These are phyloP conservation scores for Musa beccarii DNA, from an alignment of 176 grass and related monocot species.

Conservation along the genomic window DNA sequence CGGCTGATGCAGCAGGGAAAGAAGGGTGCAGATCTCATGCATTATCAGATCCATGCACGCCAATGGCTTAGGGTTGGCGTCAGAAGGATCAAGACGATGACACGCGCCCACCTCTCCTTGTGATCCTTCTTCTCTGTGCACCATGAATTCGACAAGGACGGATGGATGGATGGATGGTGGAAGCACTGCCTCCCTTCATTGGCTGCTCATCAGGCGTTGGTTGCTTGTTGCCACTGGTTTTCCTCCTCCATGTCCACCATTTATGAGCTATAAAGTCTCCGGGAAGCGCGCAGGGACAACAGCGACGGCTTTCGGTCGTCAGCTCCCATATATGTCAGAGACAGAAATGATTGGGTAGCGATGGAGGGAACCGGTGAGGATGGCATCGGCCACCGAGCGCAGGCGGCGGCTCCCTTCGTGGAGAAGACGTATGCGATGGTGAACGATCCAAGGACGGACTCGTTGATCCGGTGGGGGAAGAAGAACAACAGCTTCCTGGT, in stretches of 20 bases:
- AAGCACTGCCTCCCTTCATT: no score
- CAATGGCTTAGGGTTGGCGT: not conserved
- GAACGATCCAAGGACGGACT: conserved; percentile 51
- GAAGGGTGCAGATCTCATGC: not conserved
- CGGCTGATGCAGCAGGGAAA: not conserved
- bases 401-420: conserved; percentile 49
- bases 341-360: not conserved
- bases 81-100: not conserved
- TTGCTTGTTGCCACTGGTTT: no score
- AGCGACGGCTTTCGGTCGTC: no score
- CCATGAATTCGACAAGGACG: no score
- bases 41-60: not conserved
- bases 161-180: no score
- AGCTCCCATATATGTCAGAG: no score
- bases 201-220: no score
- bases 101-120: not conserved
- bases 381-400: not conserved
- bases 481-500: conserved; percentile 64
- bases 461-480: conserved; percentile 41
- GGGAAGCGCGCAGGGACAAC: no score
- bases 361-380: not conserved
- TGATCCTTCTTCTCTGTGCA: no score
- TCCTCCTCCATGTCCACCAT: no score
- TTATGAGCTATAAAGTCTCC: no score
- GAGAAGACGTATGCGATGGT: conserved; percentile 80